phyloP scores from a whole-genome alignment of 2,329 filamentous ascomycete species.

The Clarireedia monteithiana region DNA sequence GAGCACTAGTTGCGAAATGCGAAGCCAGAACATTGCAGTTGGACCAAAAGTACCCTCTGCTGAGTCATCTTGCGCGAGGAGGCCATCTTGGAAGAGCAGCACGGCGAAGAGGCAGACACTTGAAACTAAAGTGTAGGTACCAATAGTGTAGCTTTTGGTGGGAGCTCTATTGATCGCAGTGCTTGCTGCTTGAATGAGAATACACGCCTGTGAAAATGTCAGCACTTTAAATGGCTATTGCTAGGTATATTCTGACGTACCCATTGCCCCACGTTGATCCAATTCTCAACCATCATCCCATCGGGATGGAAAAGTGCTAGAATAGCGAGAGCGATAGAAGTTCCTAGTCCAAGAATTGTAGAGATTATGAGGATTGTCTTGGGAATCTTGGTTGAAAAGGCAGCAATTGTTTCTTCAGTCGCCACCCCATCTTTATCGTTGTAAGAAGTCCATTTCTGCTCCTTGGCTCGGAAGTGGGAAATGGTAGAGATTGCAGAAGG shows the following conservation, averaged over 20 bases:
- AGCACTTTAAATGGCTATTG: constrained; percentile 9
- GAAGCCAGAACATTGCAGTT: constrained; percentile 35
- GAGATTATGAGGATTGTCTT: constrained; percentile 47
- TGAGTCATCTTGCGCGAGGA: constrained; percentile 28
- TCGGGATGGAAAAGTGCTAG: constrained; percentile 38
- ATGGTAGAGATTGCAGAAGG: constrained; percentile 32
- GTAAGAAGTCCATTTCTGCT: constrained; percentile 41
- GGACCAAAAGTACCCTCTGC: constrained; percentile 9
- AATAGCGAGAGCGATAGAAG: constrained; percentile 50
- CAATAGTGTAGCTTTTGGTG: constrained; percentile 46
- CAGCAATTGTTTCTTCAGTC: constrained; percentile 52
- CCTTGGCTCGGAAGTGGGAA: constrained; percentile 28
- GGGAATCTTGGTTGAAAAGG: constrained; percentile 53
- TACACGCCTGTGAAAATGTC: constrained; percentile 35
- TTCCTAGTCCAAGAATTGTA: constrained; percentile 44
- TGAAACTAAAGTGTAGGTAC: constrained; percentile 44
- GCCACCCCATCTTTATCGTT: constrained; percentile 63
- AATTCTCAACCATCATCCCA: constrained; percentile 44
- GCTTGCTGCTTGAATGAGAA: constrained; percentile 44
- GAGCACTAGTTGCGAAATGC: constrained; percentile 39
- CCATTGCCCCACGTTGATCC: constrained; percentile 54
- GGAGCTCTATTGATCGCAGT: constrained; percentile 43
- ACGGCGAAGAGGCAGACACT: constrained; percentile 37
- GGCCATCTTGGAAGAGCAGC: constrained; percentile 38
- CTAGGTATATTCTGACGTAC: constrained; percentile 41